Conservation (phyloP, 2,329 filamentous ascomycete species). For the Grosmannia serpens region DNA sequence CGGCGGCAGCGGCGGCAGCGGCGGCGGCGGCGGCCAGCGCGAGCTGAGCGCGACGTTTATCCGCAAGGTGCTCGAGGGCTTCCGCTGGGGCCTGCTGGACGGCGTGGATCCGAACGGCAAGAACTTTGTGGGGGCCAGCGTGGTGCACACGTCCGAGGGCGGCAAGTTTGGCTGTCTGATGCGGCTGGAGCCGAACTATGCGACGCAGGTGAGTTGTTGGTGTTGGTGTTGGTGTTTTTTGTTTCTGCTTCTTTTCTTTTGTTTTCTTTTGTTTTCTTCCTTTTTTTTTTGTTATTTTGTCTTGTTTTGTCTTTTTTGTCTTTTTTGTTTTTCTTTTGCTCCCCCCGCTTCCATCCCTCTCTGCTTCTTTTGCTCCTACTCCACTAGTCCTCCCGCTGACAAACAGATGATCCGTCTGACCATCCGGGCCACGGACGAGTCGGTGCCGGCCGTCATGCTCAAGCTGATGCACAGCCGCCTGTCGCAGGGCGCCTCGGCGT, state of each 20-base stretch:
- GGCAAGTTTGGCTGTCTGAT: slow-evolving; percentile 93
- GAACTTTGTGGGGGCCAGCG: slow-evolving; percentile 88
- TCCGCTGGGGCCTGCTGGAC: slow-evolving; percentile 78
- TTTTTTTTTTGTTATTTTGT: too few relatives aligned
- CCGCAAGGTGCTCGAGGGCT: slow-evolving; percentile 63
- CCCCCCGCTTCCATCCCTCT: too few relatives aligned
- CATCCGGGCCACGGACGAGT: slow-evolving; percentile 85
- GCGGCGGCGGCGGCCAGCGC: slow-evolving; percentile 40
- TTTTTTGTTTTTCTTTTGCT: too few relatives aligned
- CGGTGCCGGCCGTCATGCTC: slow-evolving; percentile 66
- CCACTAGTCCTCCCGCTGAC: too few relatives aligned
- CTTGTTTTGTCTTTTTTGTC: neutral
- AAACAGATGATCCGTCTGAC: slow-evolving; percentile 87
- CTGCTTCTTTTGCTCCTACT: too few relatives aligned
- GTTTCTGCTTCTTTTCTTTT: neutral
- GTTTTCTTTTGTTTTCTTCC: neutral
- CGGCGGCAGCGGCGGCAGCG: slow-evolving; percentile 37
- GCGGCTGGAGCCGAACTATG: slow-evolving; percentile 88
- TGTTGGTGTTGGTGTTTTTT: too few relatives aligned
- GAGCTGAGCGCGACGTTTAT: slow-evolving; percentile 64
- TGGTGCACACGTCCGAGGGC: slow-evolving; percentile 66
- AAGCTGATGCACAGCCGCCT: slow-evolving; percentile 83
- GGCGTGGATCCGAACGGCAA: slow-evolving; percentile 84
- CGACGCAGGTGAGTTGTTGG: slow-evolving; percentile 59
- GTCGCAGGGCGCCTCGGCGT: slow-evolving; percentile 37